A percentile compares a stretch with the other conserved stretches of the same genome.
Evolutionary conservation across 306 rosid species (phyloP).

Genomic region (Quercus mongolica): DNA sequence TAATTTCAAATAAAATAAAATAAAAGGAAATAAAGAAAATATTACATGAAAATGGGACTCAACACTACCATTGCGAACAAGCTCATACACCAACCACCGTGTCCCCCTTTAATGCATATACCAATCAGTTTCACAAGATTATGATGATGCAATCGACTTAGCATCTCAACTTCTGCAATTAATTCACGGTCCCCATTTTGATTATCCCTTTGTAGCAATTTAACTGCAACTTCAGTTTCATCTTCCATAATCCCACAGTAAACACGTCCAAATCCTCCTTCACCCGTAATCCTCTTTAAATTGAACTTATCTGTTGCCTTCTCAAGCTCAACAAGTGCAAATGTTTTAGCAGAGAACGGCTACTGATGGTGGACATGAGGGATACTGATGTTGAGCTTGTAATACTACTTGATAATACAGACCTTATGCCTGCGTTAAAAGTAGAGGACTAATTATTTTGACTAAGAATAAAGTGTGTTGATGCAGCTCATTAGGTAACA

Average conservation of each 20-base stretch:
- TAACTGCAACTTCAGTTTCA: too few relatives aligned
- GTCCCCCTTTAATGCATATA: slow-evolving; percentile 75
- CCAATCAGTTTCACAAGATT: slow-evolving; percentile 93
- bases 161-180: slow-evolving; percentile 89
- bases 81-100: slow-evolving; percentile 88
- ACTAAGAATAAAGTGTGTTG: slow-evolving; percentile 18
- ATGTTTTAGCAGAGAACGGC: too few relatives aligned
- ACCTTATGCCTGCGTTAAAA: slow-evolving; percentile 57
- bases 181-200: slow-evolving; percentile 17
- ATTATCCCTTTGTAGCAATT: too few relatives aligned
- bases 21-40: slow-evolving; percentile 10
- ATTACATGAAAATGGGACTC: slow-evolving; percentile 96
- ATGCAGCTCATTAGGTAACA: slow-evolving; percentile 3
- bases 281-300: too few relatives aligned
- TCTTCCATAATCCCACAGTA: too few relatives aligned
- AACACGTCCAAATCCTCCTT: too few relatives aligned
- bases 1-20: slow-evolving; percentile 8
- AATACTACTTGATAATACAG: slow-evolving; percentile 62
- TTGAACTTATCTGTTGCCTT: too few relatives aligned
- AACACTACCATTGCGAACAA: slow-evolving; percentile 86
- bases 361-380: slow-evolving; percentile 41
- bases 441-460: slow-evolving; percentile 6
- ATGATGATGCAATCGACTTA: slow-evolving; percentile 89
- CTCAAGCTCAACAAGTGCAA: too few relatives aligned
- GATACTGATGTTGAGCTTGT: slow-evolving; percentile 77